Percentiles rank a stretch among this genome's conserved stretches.
phyloP scores from a whole-genome alignment of 768 basidiomycete species.

The Amanita jacksonii region DNA sequence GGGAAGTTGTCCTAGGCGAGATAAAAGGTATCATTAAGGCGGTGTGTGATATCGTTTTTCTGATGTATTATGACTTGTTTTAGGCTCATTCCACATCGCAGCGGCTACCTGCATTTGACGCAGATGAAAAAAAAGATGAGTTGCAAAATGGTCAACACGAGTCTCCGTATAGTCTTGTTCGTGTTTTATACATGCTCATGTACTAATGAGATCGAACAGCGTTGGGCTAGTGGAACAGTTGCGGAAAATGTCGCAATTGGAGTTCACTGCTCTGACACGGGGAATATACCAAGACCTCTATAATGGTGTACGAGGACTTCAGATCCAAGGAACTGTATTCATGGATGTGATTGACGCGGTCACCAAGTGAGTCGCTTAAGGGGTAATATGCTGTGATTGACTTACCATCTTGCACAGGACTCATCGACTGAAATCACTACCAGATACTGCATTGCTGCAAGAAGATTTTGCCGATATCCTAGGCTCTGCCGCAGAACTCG shows the following conservation, averaged over 20 bases:
- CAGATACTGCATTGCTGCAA: slow-evolving; percentile 35
- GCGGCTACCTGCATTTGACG: slow-evolving; percentile 52
- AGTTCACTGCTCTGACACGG: slow-evolving; percentile 57
- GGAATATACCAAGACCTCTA: slow-evolving; percentile 53
- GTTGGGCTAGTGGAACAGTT: slow-evolving; percentile 44
- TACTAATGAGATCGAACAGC: slow-evolving; percentile 21
- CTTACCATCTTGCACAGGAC: not conserved
- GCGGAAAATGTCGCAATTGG: slow-evolving; percentile 54
- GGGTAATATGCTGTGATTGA: not conserved
- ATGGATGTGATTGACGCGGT: slow-evolving; percentile 42
- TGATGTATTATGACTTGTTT: not conserved
- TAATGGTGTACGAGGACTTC: slow-evolving; percentile 57
- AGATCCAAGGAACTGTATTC: slow-evolving; percentile 49
- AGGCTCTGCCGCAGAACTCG: slow-evolving; percentile 73
- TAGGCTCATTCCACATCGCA: slow-evolving; percentile 17
- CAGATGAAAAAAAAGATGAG: slow-evolving; percentile 37
- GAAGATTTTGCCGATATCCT: slow-evolving; percentile 73
- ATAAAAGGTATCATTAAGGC: slow-evolving; percentile 46
- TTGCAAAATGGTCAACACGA: slow-evolving; percentile 7
- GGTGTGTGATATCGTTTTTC: slow-evolving; percentile 30
- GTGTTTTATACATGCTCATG: slow-evolving; percentile 3
- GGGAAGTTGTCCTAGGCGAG: slow-evolving; percentile 56
- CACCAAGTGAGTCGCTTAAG: slow-evolving; percentile 20
- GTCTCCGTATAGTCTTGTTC: slow-evolving; percentile 3
- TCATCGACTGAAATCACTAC: slow-evolving; percentile 24